Percentiles rank a stretch among this genome's conserved stretches.
These are phyloP conservation scores for Wallacemonas sp. DNA, from an alignment of 208 protist genomes.

Conservation along the genomic window DNA sequence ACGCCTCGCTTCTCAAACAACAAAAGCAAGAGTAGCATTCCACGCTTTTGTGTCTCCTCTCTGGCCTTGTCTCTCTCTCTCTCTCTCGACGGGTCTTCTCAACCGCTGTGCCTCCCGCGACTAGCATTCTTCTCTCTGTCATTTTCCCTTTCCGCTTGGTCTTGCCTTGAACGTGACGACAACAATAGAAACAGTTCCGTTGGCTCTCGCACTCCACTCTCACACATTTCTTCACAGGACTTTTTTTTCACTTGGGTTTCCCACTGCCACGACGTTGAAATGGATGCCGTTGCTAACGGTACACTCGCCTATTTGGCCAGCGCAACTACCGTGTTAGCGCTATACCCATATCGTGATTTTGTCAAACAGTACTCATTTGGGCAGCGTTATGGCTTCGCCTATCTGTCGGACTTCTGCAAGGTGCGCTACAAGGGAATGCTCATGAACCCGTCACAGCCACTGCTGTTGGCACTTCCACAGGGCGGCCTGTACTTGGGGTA, in stretches of 20 bases:
- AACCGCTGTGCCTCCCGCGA: too few relatives aligned
- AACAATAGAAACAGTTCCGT: too few relatives aligned
- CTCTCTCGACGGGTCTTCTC: too few relatives aligned
- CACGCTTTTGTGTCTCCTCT: too few relatives aligned
- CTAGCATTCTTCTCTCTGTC: too few relatives aligned
- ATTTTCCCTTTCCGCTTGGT: too few relatives aligned
- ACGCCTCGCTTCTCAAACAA: too few relatives aligned
- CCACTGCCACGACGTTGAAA: conserved; percentile 5
- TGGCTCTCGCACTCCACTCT: too few relatives aligned
- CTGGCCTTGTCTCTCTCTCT: too few relatives aligned
- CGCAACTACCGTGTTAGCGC: conserved; percentile 52
- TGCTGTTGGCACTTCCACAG: conserved; percentile 65
- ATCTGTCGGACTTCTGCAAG: conserved; percentile 46
- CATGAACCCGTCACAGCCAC: conserved; percentile 71
- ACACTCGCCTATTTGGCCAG: conserved; percentile 64
- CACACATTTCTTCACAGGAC: too few relatives aligned
- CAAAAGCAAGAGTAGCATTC: too few relatives aligned
- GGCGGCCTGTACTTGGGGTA: conserved; percentile 81
- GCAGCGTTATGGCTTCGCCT: conserved; percentile 10
- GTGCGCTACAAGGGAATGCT: conserved; percentile 85
- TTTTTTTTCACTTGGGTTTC: not conserved
- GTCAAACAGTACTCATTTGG: conserved; percentile 56
- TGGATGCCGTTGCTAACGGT: conserved; percentile 43
- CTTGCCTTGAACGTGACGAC: too few relatives aligned
- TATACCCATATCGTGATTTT: conserved; percentile 89